phyloP scores from a whole-genome alignment of 345 rosid genomes.

The Eucalyptus polyanthemos region DNA sequence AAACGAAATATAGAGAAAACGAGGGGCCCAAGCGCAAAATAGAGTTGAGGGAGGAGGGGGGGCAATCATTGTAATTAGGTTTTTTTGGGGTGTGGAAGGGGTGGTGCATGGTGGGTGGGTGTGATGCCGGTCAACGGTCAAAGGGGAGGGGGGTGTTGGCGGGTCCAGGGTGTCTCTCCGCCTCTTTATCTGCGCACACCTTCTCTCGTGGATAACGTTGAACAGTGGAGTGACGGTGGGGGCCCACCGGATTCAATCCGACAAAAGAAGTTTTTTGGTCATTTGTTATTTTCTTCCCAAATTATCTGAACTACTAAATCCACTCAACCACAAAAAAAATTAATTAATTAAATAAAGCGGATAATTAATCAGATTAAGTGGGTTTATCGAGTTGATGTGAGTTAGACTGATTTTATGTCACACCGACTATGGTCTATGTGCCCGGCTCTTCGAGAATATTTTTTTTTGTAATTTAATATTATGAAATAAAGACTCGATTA shows the following conservation, averaged over 20 bases:
- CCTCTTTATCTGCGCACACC: background rate
- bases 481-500: background rate
- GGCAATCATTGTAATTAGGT: background rate
- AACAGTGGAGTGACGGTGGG: background rate
- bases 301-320: background rate
- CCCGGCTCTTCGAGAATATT: background rate
- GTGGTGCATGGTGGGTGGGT: background rate
- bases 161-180: slow-evolving; percentile 48
- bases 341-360: background rate
- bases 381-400: background rate
- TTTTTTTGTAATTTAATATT: background rate
- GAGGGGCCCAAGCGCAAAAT: background rate
- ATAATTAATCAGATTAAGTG: background rate
- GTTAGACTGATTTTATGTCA: background rate
- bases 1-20: background rate
- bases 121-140: slow-evolving; percentile 47
- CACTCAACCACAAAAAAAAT: background rate
- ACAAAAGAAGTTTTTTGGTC: background rate
- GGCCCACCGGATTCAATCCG: background rate
- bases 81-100: background rate
- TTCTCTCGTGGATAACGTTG: background rate
- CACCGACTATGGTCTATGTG: background rate
- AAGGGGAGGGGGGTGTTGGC: slow-evolving; percentile 31
- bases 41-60: background rate
- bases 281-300: background rate